These are phyloP conservation scores for Zelonia costaricensis DNA, from an alignment of 208 protist species.

Conservation along the genomic window DNA sequence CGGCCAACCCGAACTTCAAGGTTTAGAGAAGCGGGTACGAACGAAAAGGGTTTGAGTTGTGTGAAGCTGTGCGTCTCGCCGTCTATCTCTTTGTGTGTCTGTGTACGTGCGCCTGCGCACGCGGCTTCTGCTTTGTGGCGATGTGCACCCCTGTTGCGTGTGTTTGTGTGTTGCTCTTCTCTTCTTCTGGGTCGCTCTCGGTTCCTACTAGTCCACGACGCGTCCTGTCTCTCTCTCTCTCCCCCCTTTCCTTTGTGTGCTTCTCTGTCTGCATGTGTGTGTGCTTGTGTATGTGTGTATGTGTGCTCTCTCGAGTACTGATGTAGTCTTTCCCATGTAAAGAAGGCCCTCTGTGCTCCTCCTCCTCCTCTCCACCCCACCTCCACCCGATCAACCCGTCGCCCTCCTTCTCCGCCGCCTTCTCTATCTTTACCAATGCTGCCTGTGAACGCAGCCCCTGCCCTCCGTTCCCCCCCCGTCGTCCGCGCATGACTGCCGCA, in stretches of 20 bases:
- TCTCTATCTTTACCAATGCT: too few relatives aligned
- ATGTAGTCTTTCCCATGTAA: not conserved
- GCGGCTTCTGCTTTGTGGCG: not conserved
- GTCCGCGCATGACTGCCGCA: too few relatives aligned
- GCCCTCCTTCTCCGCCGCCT: too few relatives aligned
- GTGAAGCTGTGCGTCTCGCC: not conserved
- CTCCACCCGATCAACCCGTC: too few relatives aligned
- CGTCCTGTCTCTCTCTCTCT: too few relatives aligned
- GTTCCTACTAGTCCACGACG: too few relatives aligned
- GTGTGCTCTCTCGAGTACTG: not conserved
- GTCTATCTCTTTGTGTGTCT: slow-evolving; percentile 1
- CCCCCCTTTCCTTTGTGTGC: too few relatives aligned
- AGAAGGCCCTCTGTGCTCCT: too few relatives aligned
- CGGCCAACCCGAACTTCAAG: slow-evolving; percentile 70
- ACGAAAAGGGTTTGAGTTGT: not conserved
- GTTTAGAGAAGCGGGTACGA: slow-evolving; percentile 23
- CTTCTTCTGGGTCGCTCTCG: too few relatives aligned
- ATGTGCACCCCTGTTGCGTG: not conserved
- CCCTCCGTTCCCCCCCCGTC: too few relatives aligned
- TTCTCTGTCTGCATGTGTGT: not conserved
- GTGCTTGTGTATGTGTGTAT: not conserved
- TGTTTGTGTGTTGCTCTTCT: not conserved
- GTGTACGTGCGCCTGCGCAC: not conserved
- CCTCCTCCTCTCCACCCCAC: too few relatives aligned
- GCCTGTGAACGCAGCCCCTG: too few relatives aligned